A percentile compares a stretch with the other conserved stretches of the same genome.
phyloP scores from a whole-genome alignment of 805 yeast genomes.

The Blastobotrys terrestris region DNA sequence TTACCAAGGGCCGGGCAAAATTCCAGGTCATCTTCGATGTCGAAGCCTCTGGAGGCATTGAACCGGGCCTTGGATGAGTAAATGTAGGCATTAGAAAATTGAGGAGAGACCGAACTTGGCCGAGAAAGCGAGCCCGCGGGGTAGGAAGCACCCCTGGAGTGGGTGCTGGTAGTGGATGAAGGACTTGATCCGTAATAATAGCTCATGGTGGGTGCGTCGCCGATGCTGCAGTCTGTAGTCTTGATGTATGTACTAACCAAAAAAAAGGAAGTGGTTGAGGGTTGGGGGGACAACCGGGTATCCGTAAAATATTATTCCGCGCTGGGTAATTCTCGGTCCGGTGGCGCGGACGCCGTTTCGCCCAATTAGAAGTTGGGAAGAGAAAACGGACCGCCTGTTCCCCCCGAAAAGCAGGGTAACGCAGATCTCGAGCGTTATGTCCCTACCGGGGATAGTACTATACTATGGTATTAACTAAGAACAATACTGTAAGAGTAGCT shows the following conservation, averaged over 20 bases:
- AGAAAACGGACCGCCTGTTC: not conserved
- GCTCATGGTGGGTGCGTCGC: conserved; percentile 4
- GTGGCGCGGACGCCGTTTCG: not conserved
- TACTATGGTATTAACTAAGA: too few species aligned
- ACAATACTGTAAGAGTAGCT: too few species aligned
- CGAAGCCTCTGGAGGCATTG: conserved; percentile 63
- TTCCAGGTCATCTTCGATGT: conserved; percentile 63
- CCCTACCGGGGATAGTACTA: too few species aligned
- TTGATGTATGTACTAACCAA: not conserved
- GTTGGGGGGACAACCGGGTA: not conserved
- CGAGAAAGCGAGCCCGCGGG: conserved; percentile 13
- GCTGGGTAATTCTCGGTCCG: not conserved
- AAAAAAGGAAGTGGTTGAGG: not conserved
- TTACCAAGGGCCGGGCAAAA: conserved; percentile 47
- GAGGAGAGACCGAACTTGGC: conserved; percentile 29
- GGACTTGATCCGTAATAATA: conserved; percentile 3
- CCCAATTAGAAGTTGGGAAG: not conserved
- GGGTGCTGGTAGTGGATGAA: not conserved
- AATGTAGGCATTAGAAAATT: conserved; percentile 21
- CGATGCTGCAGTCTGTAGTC: not conserved
- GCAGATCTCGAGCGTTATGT: too few species aligned
- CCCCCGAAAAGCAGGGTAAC: not conserved
- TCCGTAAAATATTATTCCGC: not conserved
- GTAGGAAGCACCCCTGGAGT: conserved; percentile 3
- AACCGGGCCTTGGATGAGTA: conserved; percentile 30